Conservation (phyloP, 768 basidiomycete species). For the Sarcomyxa edulis region DNA sequence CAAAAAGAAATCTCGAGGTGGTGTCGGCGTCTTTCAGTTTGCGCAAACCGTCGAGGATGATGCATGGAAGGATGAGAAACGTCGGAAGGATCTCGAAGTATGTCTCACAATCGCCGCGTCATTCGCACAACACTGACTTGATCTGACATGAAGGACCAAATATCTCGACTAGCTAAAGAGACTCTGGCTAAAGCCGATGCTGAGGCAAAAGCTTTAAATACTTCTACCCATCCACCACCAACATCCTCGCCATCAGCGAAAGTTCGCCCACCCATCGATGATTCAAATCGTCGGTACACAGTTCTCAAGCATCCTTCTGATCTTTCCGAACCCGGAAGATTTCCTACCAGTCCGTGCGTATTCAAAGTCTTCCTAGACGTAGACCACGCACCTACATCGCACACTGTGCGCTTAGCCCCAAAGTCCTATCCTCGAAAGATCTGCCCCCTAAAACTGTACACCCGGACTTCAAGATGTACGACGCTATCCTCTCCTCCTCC, state of each 20-base stretch:
- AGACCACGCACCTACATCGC: not conserved
- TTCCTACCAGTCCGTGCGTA: conserved; percentile 36
- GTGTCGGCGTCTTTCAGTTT: conserved; percentile 69
- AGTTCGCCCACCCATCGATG: conserved; percentile 26
- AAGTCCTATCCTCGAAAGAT: conserved; percentile 50
- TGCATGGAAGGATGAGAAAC: conserved; percentile 58
- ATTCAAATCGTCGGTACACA: conserved; percentile 43
- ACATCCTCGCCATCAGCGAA: conserved; percentile 12
- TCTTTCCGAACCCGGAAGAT: conserved; percentile 18
- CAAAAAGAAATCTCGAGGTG: conserved; percentile 56
- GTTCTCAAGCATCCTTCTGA: conserved; percentile 31
- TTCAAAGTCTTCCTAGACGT: not conserved
- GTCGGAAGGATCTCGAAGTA: conserved; percentile 61
- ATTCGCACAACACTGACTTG: not conserved
- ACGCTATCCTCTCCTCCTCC: conserved; percentile 51
- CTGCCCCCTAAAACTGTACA: conserved; percentile 20
- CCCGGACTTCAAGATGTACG: conserved; percentile 62
- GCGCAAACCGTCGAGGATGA: conserved; percentile 72
- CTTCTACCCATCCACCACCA: too few relatives aligned
- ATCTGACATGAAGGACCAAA: conserved; percentile 54
- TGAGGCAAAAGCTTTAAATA: conserved; percentile 9
- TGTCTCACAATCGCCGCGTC: conserved; percentile 11
- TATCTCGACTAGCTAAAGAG: conserved; percentile 47
- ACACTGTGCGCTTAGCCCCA: conserved; percentile 37
- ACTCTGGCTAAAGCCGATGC: conserved; percentile 16